Conservation (phyloP, 2,329 filamentous ascomycete species). For the Ophiognomonia clavigignenti-juglandacearum region DNA sequence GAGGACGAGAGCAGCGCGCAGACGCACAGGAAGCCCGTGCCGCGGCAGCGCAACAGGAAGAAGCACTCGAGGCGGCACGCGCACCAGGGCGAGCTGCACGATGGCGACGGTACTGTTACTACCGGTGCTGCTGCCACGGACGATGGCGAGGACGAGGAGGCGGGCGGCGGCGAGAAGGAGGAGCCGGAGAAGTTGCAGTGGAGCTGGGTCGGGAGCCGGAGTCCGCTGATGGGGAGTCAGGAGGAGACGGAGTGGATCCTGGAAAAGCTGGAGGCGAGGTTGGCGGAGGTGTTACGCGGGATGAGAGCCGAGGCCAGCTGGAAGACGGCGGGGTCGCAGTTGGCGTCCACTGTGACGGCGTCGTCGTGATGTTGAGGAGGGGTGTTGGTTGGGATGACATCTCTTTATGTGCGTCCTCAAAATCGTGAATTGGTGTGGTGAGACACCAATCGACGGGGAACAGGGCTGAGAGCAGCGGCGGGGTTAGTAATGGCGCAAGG, state of each 20-base stretch:
- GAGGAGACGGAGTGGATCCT: slow-evolving; percentile 71
- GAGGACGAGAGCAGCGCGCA: slow-evolving; percentile 51
- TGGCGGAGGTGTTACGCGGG: slow-evolving; percentile 45
- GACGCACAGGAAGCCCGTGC: slow-evolving; percentile 40
- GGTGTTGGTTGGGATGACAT: neutral
- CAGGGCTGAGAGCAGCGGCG: too few species aligned
- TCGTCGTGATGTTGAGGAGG: neutral
- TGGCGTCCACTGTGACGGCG: neutral
- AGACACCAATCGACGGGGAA: too few species aligned
- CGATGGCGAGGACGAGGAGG: neutral
- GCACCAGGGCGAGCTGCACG: neutral
- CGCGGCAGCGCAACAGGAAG: slow-evolving; percentile 6
- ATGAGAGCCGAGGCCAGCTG: slow-evolving; percentile 19
- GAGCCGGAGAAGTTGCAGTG: slow-evolving; percentile 39
- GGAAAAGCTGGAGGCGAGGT: slow-evolving; percentile 53
- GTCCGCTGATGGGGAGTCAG: slow-evolving; percentile 64
- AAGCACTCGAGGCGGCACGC: too few species aligned
- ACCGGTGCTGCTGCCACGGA: too few species aligned
- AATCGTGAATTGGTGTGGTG: too few species aligned
- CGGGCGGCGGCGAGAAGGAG: slow-evolving; percentile 5
- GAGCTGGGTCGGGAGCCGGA: slow-evolving; percentile 69
- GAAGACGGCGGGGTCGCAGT: neutral
- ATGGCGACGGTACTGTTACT: neutral
- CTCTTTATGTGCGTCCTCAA: too few species aligned
- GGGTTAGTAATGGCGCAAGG: too few species aligned